Base-by-base conservation (phyloP, 495 filamentous ascomycete species). In the Hyaloscypha hepaticicola region DNA sequence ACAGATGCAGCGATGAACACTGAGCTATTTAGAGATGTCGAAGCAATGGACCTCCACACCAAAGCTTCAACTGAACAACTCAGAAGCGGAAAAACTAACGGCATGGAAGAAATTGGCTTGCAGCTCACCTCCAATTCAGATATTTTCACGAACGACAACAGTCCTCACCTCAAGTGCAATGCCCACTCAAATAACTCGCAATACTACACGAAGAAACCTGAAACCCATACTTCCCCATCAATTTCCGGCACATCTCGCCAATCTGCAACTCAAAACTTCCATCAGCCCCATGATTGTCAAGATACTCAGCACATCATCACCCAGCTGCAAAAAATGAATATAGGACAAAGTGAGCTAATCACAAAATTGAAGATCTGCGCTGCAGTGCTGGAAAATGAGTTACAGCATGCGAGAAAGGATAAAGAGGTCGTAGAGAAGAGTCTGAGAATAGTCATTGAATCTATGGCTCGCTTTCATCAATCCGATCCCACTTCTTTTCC, bases 381-480 rank as follows among this genome's bases (percentile, higher is more conserved):
- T 31, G 69, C 69, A 5, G 66, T 72, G 22, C 61, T 72, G 11
- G 63, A 72, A 26, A 72, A 69, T 38, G 64, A 72, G 25, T 48
- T 69, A 5, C 29, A 33, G 25, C 61, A 67, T 57, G 49, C 50
- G 6, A 50, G 53, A 19, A 21, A 56, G 25, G 63, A 72, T 7
- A 65, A 55, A 48, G 63, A 60, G 3, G 59, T 29, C 0, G 56
- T 58, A 9, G 33, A 28, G 0, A 64, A 41, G 11, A 60, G 59
- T n/a, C 8, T 69, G 22, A 48, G 59, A 9, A 52, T 61, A 2
- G 6, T 65, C 24, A 55, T 69, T 27, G 61, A 45, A 7, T 24
- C 50, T 14, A 8, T 64, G 6, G 24, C 50, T 8, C 8, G 27
- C 7, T 45, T 45, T 51, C 27, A 48, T 25, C 33, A 52, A 52